A percentile compares a stretch with the other conserved stretches of the same genome.
Evolutionary conservation across 805 yeast genomes (phyloP).

Genomic region (Ogataea zsoltii): DNA sequence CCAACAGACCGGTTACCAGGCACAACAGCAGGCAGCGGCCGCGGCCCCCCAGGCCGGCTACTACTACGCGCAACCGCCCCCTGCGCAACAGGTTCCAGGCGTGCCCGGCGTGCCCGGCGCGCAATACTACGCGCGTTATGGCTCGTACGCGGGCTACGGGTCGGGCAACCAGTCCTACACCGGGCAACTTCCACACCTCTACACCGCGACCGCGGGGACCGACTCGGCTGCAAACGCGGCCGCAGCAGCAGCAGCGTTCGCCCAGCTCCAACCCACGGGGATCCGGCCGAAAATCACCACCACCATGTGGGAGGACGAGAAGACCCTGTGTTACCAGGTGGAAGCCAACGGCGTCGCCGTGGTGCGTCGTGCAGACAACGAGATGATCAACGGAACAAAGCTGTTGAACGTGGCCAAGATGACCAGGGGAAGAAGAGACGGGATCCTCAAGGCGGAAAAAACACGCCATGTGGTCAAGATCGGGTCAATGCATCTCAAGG

Average conservation of each 20-base stretch:
- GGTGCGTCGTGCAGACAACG: constrained; percentile 68
- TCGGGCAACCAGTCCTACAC: constrained; percentile 11
- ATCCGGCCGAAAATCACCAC: constrained; percentile 54
- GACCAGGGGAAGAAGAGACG: constrained; percentile 75
- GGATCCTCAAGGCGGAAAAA: constrained; percentile 65
- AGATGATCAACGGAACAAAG: constrained; percentile 73
- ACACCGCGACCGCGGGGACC: constrained; percentile 10
- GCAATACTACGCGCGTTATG: constrained; percentile 17
- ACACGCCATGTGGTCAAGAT: constrained; percentile 69
- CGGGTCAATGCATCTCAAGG: constrained; percentile 75
- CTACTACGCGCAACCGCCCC: constrained; percentile 17
- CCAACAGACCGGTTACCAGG: constrained; percentile 12
- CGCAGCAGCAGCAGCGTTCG: constrained; percentile 12
- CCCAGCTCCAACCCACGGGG: constrained; percentile 33
- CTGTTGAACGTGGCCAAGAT: constrained; percentile 67
- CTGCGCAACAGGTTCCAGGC: constrained; percentile 8
- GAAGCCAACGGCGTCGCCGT: constrained; percentile 69
- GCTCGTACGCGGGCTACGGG: constrained; percentile 18
- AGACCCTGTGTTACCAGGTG: constrained; percentile 69
- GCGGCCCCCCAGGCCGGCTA: constrained; percentile 6
- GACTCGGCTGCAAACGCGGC: constrained; percentile 4
- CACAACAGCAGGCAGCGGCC: background rate
- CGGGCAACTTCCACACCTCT: constrained; percentile 16
- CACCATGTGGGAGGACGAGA: constrained; percentile 77
- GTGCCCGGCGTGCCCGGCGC: constrained; percentile 6